Evolutionary conservation across 345 rosid genomes (phyloP).

Genomic region (Brassica nigra): DNA sequence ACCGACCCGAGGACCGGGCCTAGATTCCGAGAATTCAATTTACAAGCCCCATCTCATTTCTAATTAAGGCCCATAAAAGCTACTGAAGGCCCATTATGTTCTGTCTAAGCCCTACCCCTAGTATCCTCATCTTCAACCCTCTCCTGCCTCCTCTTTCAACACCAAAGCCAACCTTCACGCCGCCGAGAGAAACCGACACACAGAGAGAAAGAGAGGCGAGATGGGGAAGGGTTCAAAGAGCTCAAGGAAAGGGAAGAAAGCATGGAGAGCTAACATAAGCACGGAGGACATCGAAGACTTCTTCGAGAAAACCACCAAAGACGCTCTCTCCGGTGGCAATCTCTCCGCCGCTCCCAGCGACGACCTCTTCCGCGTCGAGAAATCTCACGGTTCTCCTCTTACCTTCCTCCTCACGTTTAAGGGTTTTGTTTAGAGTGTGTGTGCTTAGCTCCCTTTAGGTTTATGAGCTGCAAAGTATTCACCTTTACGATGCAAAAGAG

Average conservation of each 20-base stretch:
- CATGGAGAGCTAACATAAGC: conserved; percentile 96
- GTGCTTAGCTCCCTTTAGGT: not conserved
- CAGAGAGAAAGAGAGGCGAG: conserved; percentile 14
- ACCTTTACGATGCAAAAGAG: not conserved
- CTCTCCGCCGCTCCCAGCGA: conserved; percentile 66
- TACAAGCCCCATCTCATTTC: not conserved
- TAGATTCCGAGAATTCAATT: not conserved
- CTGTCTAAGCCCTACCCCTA: conserved; percentile 26
- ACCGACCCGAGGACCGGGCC: too few relatives aligned
- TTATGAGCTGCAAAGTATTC: conserved; percentile 15
- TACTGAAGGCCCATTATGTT: conserved; percentile 32
- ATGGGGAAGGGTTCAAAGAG: conserved; percentile 76
- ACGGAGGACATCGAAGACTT: conserved; percentile 73
- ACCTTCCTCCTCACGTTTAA: not conserved
- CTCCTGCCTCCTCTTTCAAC: not conserved
- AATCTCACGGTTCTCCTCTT: conserved; percentile 55
- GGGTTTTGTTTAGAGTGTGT: not conserved
- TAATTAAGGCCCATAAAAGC: conserved; percentile 19
- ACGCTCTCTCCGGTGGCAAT: conserved; percentile 85
- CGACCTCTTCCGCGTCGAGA: conserved; percentile 73
- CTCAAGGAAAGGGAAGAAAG: conserved; percentile 92
- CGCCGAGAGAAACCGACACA: conserved; percentile 8
- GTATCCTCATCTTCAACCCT: not conserved
- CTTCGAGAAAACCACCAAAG: conserved; percentile 75
- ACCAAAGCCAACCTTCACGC: conserved; percentile 30